phyloP scores from a whole-genome alignment of 2,329 filamentous ascomycete species.

The Pseudogymnoascus sp. region DNA sequence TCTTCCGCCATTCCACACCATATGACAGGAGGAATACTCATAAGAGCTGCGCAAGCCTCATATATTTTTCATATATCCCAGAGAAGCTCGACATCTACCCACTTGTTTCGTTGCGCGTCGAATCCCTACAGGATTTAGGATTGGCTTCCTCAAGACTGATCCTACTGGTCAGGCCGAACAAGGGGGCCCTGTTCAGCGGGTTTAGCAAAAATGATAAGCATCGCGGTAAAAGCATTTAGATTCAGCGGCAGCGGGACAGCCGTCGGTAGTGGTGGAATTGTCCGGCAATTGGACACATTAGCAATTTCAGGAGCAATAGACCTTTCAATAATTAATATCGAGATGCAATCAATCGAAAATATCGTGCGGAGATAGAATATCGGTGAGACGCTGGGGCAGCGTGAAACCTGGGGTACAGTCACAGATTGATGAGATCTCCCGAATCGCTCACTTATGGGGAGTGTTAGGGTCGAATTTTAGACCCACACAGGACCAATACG shows the following conservation, averaged over 20 bases:
- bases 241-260: background rate
- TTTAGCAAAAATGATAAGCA: background rate
- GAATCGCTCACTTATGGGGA: background rate
- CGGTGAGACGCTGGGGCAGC: background rate
- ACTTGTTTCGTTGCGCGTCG: background rate
- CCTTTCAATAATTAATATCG: background rate
- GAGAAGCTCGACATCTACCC: background rate
- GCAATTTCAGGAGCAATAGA: background rate
- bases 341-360: background rate
- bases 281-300: background rate
- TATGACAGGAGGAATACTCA: background rate
- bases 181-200: background rate
- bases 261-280: background rate
- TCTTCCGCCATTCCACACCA: background rate
- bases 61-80: constrained; percentile 2
- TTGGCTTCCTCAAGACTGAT: background rate
- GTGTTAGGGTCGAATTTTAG: background rate
- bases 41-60: background rate
- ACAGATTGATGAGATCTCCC: background rate
- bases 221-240: background rate
- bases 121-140: background rate
- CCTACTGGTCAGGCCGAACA: background rate
- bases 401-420: background rate
- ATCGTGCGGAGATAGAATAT: background rate
- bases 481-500: background rate